phyloP scores from a whole-genome alignment of 805 yeast species.

The Spathaspora arborariae region DNA sequence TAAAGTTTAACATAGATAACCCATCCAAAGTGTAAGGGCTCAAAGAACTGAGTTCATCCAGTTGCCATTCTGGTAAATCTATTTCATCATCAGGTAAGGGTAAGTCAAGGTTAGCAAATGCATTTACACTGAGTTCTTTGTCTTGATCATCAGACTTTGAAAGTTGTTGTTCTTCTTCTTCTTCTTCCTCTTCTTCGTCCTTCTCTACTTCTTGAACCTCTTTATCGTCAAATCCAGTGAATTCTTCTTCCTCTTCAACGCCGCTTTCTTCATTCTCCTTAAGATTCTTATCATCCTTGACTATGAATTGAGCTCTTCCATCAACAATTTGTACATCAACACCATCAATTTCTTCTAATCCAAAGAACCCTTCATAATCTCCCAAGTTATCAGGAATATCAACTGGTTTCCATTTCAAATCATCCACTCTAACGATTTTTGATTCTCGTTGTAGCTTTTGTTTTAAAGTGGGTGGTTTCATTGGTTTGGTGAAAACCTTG shows the following conservation, averaged over 20 bases:
- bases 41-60: conserved; percentile 33
- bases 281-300: conserved; percentile 25
- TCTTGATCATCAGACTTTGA: background rate
- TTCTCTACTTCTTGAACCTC: conserved; percentile 15
- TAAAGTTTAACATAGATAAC: conserved; percentile 53
- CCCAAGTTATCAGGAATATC: conserved; percentile 79
- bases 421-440: conserved; percentile 45
- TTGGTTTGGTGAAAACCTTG: background rate
- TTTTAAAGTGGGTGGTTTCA: conserved; percentile 21
- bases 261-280: conserved; percentile 16
- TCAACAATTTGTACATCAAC: conserved; percentile 75
- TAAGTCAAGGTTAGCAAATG: conserved; percentile 24
- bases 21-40: conserved; percentile 61
- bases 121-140: conserved; percentile 14
- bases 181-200: conserved; percentile 3
- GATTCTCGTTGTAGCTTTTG: conserved; percentile 28
- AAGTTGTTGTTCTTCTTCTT: no score
- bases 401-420: conserved; percentile 74
- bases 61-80: conserved; percentile 61
- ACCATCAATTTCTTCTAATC: conserved; percentile 91
- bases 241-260: conserved; percentile 25
- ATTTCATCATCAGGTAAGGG: conserved; percentile 31
- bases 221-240: conserved; percentile 24
- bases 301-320: conserved; percentile 59
- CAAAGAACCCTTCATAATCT: conserved; percentile 88